These are phyloP conservation scores for Bauhinia variegata DNA, from an alignment of 306 rosid genomes.

Conservation along the genomic window DNA sequence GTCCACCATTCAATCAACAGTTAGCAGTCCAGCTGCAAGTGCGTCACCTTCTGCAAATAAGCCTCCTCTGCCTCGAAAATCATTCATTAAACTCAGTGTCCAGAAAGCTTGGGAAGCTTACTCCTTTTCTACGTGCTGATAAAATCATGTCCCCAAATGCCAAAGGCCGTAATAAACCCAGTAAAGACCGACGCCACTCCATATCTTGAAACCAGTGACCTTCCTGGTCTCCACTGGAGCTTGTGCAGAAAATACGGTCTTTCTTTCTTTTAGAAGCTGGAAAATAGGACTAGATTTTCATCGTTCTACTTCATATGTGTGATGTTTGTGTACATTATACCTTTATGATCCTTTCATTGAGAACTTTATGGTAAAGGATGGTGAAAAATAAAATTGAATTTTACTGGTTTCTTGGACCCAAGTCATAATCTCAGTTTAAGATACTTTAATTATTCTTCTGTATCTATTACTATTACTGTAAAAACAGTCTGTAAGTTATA, in stretches of 20 bases:
- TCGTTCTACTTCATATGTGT: conserved; percentile 34
- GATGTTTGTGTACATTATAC: conserved; percentile 45
- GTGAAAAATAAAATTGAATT: conserved; percentile 38
- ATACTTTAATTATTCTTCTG: background rate
- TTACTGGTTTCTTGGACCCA: conserved; percentile 35
- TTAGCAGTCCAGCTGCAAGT: conserved; percentile 54
- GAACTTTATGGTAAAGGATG: conserved; percentile 40
- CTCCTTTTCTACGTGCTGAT: conserved; percentile 73
- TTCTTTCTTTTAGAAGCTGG: too few relatives aligned
- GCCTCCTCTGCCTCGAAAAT: conserved; percentile 76
- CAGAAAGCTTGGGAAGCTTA: conserved; percentile 66
- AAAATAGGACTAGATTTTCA: conserved; percentile 31
- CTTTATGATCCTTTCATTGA: conserved; percentile 31
- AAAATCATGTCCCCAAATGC: conserved; percentile 45
- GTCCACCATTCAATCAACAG: conserved; percentile 38
- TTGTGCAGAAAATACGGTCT: too few relatives aligned
- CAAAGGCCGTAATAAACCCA: conserved; percentile 61
- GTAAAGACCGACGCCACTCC: conserved; percentile 84
- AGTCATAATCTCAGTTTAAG: background rate
- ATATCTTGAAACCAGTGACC: conserved; percentile 58
- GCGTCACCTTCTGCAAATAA: conserved; percentile 55
- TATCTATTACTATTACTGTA: background rate
- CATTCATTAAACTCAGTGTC: conserved; percentile 76
- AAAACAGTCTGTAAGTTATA: background rate
- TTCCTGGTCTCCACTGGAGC: conserved; percentile 4